Base-by-base conservation (phyloP, 2,329 filamentous ascomycete genomes). In the Fusarium pseudoanthophilum region DNA sequence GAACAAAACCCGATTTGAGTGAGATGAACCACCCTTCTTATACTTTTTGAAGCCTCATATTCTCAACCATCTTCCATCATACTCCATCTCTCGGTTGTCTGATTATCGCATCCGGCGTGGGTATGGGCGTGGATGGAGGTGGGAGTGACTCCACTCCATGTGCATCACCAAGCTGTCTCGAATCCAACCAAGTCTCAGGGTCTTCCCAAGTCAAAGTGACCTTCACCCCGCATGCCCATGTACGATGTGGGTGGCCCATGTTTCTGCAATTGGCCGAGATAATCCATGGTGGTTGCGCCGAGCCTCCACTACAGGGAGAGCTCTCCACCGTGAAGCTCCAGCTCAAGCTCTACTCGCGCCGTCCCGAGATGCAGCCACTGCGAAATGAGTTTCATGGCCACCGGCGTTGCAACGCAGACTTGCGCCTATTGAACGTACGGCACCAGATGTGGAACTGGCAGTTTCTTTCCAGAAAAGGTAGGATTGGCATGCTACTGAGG, bases 71-170 rank as follows among this genome's bases (percentile, higher is more conserved):
- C 46, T 32, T 49, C 55, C 5, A 28, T 51, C 61, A 26, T 49
- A 71, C n/a, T 37, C 28, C 56, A 53, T 60, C 37, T 42, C 53
- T 59, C 53, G 49, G 74, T 78, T 76, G 73, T 62, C 69, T 78
- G 73, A 77, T 75, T 59, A 66, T 76, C 76, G 65, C 69, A 70
- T 67, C 70, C 65, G 28, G 34, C 66, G 69, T 77, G 75, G 74
- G 60, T 20, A 65, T 65, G 46, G 67, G 65, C 39, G 67, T 69
- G 67, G 5, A 46, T 37, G 24, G 18, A 48, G 42, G 65, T 72
- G 67, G 67, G 67, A 69, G 66, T 59, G 58, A 58, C 53, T 64
- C 74, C 74, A 71, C 75, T 60, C 53, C 26, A 58, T 57, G 42
- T 69, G 59, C 65, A 71, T 77, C 66, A 67, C 65, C 64, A 60